Conservation (phyloP, 1,284 basidiomycete genomes). For the Rhodotorula sp. region DNA sequence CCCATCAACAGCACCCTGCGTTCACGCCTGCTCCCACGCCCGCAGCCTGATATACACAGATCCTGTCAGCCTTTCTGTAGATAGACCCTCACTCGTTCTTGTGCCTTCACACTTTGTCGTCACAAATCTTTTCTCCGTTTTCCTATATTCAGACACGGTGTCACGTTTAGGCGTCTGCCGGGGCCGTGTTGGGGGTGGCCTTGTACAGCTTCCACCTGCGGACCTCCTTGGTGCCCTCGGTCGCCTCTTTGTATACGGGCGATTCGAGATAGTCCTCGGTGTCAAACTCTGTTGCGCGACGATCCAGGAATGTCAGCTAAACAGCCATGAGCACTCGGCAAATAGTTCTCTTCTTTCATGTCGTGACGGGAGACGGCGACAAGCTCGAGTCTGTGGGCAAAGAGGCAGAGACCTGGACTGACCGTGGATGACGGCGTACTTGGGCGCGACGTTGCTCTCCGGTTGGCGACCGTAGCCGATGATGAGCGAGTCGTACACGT, state of each 20-base stretch:
- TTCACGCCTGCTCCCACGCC: background rate
- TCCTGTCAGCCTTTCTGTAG: background rate
- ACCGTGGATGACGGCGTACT: conserved; percentile 37
- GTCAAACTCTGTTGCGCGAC: conserved; percentile 30
- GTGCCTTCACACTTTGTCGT: too few relatives aligned
- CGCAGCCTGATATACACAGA: background rate
- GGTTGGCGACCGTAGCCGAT: conserved; percentile 30
- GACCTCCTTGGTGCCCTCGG: conserved; percentile 27
- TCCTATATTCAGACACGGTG: background rate
- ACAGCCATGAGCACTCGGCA: background rate
- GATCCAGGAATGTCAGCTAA: background rate
- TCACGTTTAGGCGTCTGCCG: background rate
- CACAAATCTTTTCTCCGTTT: too few relatives aligned
- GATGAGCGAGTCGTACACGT: conserved; percentile 35
- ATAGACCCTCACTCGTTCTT: too few relatives aligned
- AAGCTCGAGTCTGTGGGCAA: background rate
- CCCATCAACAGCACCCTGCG: background rate
- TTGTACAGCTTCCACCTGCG: conserved; percentile 39
- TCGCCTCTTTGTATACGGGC: conserved; percentile 23
- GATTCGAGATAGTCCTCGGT: conserved; percentile 28
- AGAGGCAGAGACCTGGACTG: background rate
- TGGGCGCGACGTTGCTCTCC: conserved; percentile 29
- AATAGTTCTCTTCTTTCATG: too few relatives aligned
- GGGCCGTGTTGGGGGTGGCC: conserved; percentile 37
- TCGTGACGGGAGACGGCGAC: background rate